These are phyloP conservation scores for Zymoseptoria tritici DNA, from an alignment of 2,329 filamentous ascomycete genomes.

Conservation along the genomic window DNA sequence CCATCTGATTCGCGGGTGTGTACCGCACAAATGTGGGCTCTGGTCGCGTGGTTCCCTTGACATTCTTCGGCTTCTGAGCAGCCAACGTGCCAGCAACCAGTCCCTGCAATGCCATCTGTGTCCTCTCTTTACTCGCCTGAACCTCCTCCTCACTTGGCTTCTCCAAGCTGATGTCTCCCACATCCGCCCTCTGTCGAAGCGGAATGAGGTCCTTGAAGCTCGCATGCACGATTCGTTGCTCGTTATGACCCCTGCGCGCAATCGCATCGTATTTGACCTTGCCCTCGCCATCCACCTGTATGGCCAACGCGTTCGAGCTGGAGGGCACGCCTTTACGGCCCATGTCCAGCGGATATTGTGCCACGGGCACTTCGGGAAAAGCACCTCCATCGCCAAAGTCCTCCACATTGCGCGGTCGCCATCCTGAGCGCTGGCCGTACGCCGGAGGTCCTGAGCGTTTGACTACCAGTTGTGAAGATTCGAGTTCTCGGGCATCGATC, in stretches of 20 bases:
- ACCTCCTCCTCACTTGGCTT: conserved; percentile 81
- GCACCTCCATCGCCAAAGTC: conserved; percentile 96
- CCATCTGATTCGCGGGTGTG: conserved; percentile 95
- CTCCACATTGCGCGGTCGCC: conserved; percentile 80
- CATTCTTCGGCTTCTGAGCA: conserved; percentile 91
- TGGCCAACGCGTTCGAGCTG: conserved; percentile 77
- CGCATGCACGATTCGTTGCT: conserved; percentile 78
- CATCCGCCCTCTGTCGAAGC: conserved; percentile 82
- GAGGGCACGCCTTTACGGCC: conserved; percentile 61
- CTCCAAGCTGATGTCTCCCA: conserved; percentile 81
- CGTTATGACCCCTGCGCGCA: conserved; percentile 77
- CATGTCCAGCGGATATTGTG: conserved; percentile 95
- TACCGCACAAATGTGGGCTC: conserved; percentile 94
- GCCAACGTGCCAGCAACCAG: conserved; percentile 80
- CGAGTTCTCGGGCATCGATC: conserved; percentile 68
- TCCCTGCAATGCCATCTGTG: conserved; percentile 73
- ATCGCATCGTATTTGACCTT: conserved; percentile 97
- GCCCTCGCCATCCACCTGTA: conserved; percentile 84
- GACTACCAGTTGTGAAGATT: conserved; percentile 78
- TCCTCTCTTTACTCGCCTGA: conserved; percentile 74
- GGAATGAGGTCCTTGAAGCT: conserved; percentile 97
- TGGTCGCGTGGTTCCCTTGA: conserved; percentile 69
- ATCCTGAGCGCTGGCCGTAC: conserved; percentile 80
- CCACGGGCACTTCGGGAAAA: conserved; percentile 87
- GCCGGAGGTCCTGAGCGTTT: conserved; percentile 77